phyloP scores from a whole-genome alignment of 2,329 filamentous ascomycete species.

The Teratosphaeria pseudoeucalypti region DNA sequence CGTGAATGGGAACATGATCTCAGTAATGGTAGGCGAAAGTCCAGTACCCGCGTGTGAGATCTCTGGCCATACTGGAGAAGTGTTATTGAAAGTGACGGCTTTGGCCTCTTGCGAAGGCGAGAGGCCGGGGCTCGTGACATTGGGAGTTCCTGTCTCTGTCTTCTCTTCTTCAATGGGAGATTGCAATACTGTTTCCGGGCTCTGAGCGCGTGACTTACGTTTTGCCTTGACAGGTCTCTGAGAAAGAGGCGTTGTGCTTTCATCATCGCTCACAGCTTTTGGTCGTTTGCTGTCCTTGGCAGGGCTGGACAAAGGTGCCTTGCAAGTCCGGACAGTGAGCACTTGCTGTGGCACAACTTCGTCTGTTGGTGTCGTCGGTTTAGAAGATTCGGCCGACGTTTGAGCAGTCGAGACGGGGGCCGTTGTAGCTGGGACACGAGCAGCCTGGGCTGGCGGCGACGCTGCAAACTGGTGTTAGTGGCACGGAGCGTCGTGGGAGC shows the following conservation, averaged over 20 bases:
- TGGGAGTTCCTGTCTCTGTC: neutral
- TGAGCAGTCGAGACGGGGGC: neutral
- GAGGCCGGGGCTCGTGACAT: neutral
- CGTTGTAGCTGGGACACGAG: neutral
- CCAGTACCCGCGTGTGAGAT: neutral
- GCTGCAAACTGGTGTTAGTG: constrained; percentile 7
- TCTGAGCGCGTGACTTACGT: constrained; percentile 1
- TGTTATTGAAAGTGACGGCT: neutral
- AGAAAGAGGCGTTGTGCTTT: neutral
- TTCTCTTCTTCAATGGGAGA: neutral
- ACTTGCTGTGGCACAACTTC: constrained; percentile 3
- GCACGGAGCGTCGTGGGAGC: neutral
- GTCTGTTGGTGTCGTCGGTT: constrained; percentile 8
- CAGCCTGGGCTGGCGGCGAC: constrained; percentile 9
- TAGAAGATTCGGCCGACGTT: constrained; percentile 9
- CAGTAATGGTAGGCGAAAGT: constrained; percentile 21
- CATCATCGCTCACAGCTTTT: constrained; percentile 4
- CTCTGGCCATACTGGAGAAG: neutral
- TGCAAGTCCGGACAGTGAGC: neutral
- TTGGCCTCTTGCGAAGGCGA: neutral
- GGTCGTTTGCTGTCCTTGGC: constrained; percentile 8
- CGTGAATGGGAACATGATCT: constrained; percentile 15
- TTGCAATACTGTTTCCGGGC: neutral
- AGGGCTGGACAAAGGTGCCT: neutral
- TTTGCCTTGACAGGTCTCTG: constrained; percentile 9